Conservation (phyloP, 2,329 filamentous ascomycete species). For the Penicillium sp. region DNA sequence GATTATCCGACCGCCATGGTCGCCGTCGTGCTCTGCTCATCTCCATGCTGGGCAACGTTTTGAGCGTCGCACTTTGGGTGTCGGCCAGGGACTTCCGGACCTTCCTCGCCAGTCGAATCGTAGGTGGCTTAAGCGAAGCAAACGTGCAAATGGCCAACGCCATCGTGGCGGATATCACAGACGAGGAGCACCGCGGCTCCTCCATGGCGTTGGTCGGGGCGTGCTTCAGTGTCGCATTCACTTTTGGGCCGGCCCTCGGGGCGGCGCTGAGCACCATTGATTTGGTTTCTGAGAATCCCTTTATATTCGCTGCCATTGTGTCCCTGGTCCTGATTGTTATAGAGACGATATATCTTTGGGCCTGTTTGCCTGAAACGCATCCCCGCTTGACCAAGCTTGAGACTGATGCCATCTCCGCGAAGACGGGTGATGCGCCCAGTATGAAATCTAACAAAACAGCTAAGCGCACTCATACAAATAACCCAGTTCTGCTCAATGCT, state of each 20-base stretch:
- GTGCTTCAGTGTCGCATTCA: conserved; percentile 97
- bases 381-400: conserved; percentile 54
- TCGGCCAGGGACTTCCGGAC: conserved; percentile 91
- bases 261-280: conserved; percentile 78
- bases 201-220: conserved; percentile 96
- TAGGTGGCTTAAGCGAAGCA: conserved; percentile 91
- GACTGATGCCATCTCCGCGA: conserved; percentile 16
- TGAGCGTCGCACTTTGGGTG: conserved; percentile 93
- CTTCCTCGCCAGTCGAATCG: conserved; percentile 87
- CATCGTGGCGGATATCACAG: conserved; percentile 93
- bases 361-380: conserved; percentile 77
- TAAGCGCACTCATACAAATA: conserved; percentile 66
- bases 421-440: conserved; percentile 14
- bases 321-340: conserved; percentile 78
- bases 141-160: conserved; percentile 96
- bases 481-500: conserved; percentile 75
- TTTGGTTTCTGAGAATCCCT: conserved; percentile 82
- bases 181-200: conserved; percentile 75
- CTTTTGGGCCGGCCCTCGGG: conserved; percentile 88
- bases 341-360: conserved; percentile 86
- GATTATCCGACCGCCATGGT: conserved; percentile 83
- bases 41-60: conserved; percentile 89
- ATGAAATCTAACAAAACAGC: not conserved
- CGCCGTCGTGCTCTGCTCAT: conserved; percentile 81
- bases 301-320: conserved; percentile 87